Conservation (phyloP, 495 filamentous ascomycete species). For the Aspergillus cavernicola region DNA sequence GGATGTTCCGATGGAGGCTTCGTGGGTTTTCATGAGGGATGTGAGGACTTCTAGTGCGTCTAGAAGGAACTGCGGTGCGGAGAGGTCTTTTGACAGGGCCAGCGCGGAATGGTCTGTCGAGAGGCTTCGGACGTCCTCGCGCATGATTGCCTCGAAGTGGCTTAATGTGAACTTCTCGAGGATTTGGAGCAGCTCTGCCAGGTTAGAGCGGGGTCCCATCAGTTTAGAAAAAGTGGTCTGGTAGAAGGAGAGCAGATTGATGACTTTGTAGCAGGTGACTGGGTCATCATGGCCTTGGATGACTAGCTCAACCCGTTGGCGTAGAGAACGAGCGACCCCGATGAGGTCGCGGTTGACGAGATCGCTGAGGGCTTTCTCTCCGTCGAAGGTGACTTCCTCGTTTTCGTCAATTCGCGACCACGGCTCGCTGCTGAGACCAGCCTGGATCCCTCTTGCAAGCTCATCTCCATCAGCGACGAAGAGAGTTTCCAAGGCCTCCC, state of each 20-base stretch:
- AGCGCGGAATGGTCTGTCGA: conserved; percentile 65
- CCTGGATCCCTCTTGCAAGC: conserved; percentile 78
- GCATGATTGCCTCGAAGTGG: conserved; percentile 77
- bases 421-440: conserved; percentile 79
- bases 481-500: conserved; percentile 85
- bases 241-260: conserved; percentile 88
- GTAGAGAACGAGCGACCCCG: conserved; percentile 70
- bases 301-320: conserved; percentile 83
- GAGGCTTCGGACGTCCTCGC: conserved; percentile 69
- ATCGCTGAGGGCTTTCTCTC: conserved; percentile 77
- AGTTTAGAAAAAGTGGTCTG: conserved; percentile 76
- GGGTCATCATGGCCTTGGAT: conserved; percentile 90
- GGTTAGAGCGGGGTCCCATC: conserved; percentile 61
- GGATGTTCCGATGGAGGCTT: conserved; percentile 63
- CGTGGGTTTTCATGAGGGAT: conserved; percentile 76
- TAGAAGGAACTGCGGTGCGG: conserved; percentile 76
- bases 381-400: conserved; percentile 68
- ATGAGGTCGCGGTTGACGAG: conserved; percentile 83
- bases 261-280: conserved; percentile 81
- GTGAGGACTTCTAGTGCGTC: conserved; percentile 74
- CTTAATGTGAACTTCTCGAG: conserved; percentile 75
- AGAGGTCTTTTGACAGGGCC: conserved; percentile 53
- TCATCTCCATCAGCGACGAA: conserved; percentile 93
- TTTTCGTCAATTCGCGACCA: conserved; percentile 67
- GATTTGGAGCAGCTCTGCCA: conserved; percentile 63